These are phyloP conservation scores for Amphichorda felina DNA, from an alignment of 2,329 filamentous ascomycete species.

Conservation along the genomic window DNA sequence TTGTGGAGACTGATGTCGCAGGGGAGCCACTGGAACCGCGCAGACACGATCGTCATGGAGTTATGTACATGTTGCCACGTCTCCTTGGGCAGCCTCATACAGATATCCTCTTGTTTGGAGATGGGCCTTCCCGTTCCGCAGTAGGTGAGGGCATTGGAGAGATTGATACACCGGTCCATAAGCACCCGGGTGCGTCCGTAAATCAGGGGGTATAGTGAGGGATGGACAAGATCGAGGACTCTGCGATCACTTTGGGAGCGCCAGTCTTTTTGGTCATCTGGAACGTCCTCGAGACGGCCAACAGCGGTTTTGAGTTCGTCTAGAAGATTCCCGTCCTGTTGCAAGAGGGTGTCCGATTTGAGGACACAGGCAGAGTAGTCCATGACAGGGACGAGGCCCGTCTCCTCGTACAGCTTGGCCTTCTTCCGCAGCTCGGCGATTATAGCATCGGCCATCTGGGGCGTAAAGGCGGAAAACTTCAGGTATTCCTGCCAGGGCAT, in stretches of 20 bases:
- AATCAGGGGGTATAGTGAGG: slow-evolving; percentile 49
- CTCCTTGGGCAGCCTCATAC: slow-evolving; percentile 1
- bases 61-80: too few species aligned
- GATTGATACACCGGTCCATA: slow-evolving; percentile 15
- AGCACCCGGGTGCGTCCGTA: slow-evolving; percentile 32
- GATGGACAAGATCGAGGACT: slow-evolving; percentile 52
- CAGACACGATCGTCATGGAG: slow-evolving; percentile 8
- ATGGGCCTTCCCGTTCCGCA: slow-evolving; percentile 19
- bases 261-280: slow-evolving; percentile 41
- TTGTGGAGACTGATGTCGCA: slow-evolving; percentile 29
- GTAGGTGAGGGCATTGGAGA: slow-evolving; percentile 21
- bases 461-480: slow-evolving; percentile 13
- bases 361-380: slow-evolving; percentile 18
- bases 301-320: slow-evolving; percentile 30
- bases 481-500: slow-evolving; percentile 15
- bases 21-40: slow-evolving; percentile 34
- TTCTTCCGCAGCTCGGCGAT: slow-evolving; percentile 20
- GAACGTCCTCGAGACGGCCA: slow-evolving; percentile 34
- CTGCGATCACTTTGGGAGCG: slow-evolving; percentile 43
- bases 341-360: slow-evolving; percentile 19
- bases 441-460: slow-evolving; percentile 16
- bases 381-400: slow-evolving; percentile 18
- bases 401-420: slow-evolving; percentile 17
- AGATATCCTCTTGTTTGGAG: slow-evolving; percentile 5
- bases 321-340: slow-evolving; percentile 7